phyloP scores from a whole-genome alignment of 331 rosid species.

The Malus hybrid region DNA sequence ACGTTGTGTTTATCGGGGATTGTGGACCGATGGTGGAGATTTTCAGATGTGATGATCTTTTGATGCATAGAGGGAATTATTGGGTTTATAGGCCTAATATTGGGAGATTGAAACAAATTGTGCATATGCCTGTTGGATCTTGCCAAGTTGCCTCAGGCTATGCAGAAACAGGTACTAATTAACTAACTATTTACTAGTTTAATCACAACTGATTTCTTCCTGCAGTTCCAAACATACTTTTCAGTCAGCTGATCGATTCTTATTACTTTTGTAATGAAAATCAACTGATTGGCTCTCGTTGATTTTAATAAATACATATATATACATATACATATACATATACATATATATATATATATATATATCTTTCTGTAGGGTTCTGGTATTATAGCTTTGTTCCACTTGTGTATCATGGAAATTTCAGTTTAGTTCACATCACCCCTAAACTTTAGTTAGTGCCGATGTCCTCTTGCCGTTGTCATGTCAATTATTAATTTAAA shows the following conservation, averaged over 20 bases:
- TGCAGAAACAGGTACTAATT: constrained; percentile 45
- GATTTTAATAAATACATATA: too few species aligned
- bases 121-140: constrained; percentile 69
- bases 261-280: too few species aligned
- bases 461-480: neutral
- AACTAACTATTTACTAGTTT: neutral
- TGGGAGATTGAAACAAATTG: constrained; percentile 44
- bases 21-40: constrained; percentile 90
- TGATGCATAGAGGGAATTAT: constrained; percentile 32
- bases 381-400: neutral
- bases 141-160: constrained; percentile 57
- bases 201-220: neutral
- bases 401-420: neutral
- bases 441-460: neutral
- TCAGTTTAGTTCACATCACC: neutral
- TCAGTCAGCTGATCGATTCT: neutral
- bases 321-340: too few species aligned
- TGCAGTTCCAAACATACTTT: neutral
- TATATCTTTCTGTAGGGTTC: too few species aligned
- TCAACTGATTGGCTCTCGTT: neutral
- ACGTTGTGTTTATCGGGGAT: constrained; percentile 55
- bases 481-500: neutral
- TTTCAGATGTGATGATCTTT: constrained; percentile 65
- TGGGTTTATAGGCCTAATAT: constrained; percentile 65
- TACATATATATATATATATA: too few species aligned